phyloP scores from a whole-genome alignment of 768 basidiomycete species.

The Collybiopsis luxurians region DNA sequence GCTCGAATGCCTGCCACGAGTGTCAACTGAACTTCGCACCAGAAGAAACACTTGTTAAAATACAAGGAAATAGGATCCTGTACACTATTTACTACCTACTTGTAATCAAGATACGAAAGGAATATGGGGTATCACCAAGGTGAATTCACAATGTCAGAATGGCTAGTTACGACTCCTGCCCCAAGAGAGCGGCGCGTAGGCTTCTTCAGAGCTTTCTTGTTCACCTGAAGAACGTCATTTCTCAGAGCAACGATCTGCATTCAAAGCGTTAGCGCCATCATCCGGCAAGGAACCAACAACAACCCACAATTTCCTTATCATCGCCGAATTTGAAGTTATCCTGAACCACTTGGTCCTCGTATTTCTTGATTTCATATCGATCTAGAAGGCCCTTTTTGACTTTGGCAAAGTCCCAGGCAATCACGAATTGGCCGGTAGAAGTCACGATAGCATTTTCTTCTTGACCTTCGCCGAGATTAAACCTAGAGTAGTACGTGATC shows the following conservation, averaged over 20 bases:
- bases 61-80: slow-evolving; percentile 16
- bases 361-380: slow-evolving; percentile 96
- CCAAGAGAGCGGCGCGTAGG: slow-evolving; percentile 75
- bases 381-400: slow-evolving; percentile 90
- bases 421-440: slow-evolving; percentile 85
- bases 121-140: slow-evolving; percentile 41
- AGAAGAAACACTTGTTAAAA: background rate
- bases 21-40: too few relatives aligned
- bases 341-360: slow-evolving; percentile 91
- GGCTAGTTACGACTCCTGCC: slow-evolving; percentile 41
- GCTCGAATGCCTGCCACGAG: too few relatives aligned
- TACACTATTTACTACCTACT: background rate
- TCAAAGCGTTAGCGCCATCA: background rate
- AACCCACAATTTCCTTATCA: slow-evolving; percentile 89
- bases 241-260: slow-evolving; percentile 90
- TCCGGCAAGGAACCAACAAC: background rate
- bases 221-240: slow-evolving; percentile 90
- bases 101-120: background rate
- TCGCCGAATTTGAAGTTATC: slow-evolving; percentile 98
- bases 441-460: slow-evolving; percentile 96
- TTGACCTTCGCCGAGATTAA: slow-evolving; percentile 86
- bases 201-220: slow-evolving; percentile 88
- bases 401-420: slow-evolving; percentile 97
- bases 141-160: slow-evolving; percentile 66
- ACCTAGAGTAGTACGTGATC: slow-evolving; percentile 45